phyloP scores from a whole-genome alignment of 345 rosid genomes.

The Heritiera littoralis region DNA sequence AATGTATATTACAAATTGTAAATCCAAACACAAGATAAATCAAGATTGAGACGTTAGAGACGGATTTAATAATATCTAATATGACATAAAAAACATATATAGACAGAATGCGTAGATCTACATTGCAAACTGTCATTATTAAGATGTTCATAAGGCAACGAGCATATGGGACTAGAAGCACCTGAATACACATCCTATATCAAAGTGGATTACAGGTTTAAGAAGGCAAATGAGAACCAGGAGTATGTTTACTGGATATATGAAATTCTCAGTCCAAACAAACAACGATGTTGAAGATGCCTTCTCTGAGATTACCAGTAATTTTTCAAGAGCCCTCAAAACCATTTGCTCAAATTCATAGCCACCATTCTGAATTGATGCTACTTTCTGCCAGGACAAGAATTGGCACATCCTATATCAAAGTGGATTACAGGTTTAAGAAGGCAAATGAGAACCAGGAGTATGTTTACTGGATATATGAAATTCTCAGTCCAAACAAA shows the following conservation, averaged over 20 bases:
- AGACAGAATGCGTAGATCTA: not conserved
- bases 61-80: too few species aligned
- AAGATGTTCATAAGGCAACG: not conserved
- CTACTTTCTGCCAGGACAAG: conserved; percentile 6
- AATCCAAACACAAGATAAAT: not conserved
- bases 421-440: not conserved
- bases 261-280: not conserved
- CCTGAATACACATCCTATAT: not conserved
- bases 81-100: not conserved
- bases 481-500: not conserved
- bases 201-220: not conserved
- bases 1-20: not conserved
- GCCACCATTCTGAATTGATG: not conserved
- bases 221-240: not conserved
- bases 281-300: not conserved
- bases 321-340: not conserved
- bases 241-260: not conserved
- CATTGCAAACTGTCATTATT: not conserved
- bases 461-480: not conserved
- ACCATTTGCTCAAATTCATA: not conserved
- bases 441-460: not conserved
- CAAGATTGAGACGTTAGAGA: not conserved
- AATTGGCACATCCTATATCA: too few species aligned
- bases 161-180: not conserved
- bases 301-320: not conserved